These are phyloP conservation scores for Ogataea philodendri DNA, from an alignment of 805 yeast species.

Conservation along the genomic window DNA sequence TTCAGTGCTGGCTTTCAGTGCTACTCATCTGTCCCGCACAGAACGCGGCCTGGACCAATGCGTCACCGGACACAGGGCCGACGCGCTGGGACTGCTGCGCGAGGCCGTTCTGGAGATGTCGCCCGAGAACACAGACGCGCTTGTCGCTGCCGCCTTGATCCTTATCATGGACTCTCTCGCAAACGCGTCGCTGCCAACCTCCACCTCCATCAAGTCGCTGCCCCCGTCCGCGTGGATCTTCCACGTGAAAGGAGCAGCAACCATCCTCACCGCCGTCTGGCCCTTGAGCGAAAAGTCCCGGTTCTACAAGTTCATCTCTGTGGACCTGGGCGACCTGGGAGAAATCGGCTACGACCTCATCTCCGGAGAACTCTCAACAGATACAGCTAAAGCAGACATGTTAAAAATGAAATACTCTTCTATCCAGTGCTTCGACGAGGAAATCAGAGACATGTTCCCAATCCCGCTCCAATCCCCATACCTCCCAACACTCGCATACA, in stretches of 20 bases:
- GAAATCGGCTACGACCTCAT: conserved; percentile 48
- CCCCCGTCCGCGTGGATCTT: conserved; percentile 97
- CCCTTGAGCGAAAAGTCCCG: conserved; percentile 71
- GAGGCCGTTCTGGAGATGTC: conserved; percentile 85
- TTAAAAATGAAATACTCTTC: conserved; percentile 45
- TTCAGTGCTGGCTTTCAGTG: conserved; percentile 83
- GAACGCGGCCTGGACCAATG: conserved; percentile 75
- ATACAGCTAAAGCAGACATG: conserved; percentile 13
- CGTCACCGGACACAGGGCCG: conserved; percentile 83
- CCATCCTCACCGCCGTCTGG: conserved; percentile 95
- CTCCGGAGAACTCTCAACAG: conserved; percentile 32
- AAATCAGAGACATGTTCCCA: conserved; percentile 82
- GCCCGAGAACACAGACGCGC: conserved; percentile 84
- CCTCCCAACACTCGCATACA: conserved; percentile 78
- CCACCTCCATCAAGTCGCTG: conserved; percentile 54
- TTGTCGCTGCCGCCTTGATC: conserved; percentile 88
- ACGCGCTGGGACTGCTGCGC: conserved; percentile 74
- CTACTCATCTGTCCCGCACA: conserved; percentile 82
- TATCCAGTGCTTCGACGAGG: conserved; percentile 79
- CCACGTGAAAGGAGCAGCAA: conserved; percentile 96
- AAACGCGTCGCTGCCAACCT: conserved; percentile 68
- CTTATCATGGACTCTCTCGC: conserved; percentile 92
- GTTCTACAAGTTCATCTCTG: conserved; percentile 71
- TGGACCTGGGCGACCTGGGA: conserved; percentile 86
- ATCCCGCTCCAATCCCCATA: conserved; percentile 82